phyloP scores from a whole-genome alignment of 345 rosid genomes.

The Syzygium jambos region DNA sequence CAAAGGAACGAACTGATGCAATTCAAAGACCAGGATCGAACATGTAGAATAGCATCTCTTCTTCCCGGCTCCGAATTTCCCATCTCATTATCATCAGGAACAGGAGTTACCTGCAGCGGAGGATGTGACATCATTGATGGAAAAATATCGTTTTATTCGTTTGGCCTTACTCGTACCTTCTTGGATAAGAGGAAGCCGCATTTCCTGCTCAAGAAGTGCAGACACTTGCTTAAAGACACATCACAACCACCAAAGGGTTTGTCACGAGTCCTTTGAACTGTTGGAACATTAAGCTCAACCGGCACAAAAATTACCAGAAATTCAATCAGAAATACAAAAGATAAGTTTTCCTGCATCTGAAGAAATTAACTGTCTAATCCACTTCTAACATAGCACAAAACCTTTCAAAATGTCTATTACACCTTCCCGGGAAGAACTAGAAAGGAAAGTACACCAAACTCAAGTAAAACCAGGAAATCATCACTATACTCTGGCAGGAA shows the following conservation, averaged over 20 bases:
- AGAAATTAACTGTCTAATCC: background rate
- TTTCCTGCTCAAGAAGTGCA: background rate
- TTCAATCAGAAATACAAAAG: background rate
- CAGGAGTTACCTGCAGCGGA: background rate
- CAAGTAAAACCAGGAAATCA: background rate
- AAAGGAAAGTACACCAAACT: background rate
- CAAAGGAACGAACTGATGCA: background rate
- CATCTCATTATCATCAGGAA: background rate
- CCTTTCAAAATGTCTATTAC: background rate
- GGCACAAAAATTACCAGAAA: background rate
- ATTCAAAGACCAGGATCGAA: background rate
- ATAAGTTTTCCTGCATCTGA: background rate
- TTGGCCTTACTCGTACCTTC: background rate
- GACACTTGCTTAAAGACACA: background rate
- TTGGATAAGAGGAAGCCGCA: background rate
- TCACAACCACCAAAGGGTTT: background rate
- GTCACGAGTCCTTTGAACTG: background rate
- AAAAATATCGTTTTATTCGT: background rate
- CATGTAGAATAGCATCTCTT: background rate
- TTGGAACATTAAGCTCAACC: background rate
- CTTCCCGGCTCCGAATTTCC: background rate
- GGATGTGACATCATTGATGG: background rate
- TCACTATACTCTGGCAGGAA: background rate
- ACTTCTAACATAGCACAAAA: background rate
- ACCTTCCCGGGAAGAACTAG: background rate